Percentiles rank a stretch among this genome's conserved stretches.
These are phyloP conservation scores for Botrytis paeoniae DNA, from an alignment of 2,329 filamentous ascomycete species.

Conservation along the genomic window DNA sequence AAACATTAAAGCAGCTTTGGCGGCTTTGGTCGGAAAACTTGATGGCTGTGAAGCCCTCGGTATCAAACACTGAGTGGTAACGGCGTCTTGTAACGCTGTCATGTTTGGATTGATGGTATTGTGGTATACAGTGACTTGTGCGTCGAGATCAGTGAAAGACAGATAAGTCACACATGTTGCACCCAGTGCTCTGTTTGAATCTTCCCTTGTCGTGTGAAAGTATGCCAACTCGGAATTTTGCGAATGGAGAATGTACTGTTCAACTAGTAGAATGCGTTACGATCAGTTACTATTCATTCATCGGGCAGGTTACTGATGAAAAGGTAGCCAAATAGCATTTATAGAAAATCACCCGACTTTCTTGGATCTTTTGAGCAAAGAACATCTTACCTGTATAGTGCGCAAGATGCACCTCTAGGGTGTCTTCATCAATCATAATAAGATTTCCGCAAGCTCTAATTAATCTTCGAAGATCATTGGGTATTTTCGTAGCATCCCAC, in stretches of 20 bases:
- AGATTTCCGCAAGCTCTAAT: slow-evolving; percentile 5
- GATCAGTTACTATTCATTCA: background rate
- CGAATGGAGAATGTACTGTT: background rate
- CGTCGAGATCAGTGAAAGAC: background rate
- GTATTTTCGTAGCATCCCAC: slow-evolving; percentile 5
- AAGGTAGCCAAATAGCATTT: no score
- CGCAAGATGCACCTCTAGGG: background rate
- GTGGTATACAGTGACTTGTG: background rate
- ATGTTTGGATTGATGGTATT: background rate
- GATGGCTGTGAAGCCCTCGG: background rate
- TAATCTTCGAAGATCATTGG: slow-evolving; percentile 7
- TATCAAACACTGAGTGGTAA: background rate
- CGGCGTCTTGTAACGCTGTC: background rate
- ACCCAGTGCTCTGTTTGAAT: background rate
- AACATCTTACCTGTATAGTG: background rate
- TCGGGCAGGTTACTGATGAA: accelerated
- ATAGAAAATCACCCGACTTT: background rate
- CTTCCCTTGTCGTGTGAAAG: background rate
- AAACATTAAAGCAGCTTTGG: background rate
- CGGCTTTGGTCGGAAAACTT: accelerated
- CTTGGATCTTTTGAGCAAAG: background rate
- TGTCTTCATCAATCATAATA: background rate
- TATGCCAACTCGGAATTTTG: background rate
- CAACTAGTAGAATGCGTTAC: background rate
- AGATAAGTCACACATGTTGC: background rate